A percentile compares a stretch with the other conserved stretches of the same genome.
Evolutionary conservation across 441 rosid species (phyloP).

Genomic region (Populus hybrid): DNA sequence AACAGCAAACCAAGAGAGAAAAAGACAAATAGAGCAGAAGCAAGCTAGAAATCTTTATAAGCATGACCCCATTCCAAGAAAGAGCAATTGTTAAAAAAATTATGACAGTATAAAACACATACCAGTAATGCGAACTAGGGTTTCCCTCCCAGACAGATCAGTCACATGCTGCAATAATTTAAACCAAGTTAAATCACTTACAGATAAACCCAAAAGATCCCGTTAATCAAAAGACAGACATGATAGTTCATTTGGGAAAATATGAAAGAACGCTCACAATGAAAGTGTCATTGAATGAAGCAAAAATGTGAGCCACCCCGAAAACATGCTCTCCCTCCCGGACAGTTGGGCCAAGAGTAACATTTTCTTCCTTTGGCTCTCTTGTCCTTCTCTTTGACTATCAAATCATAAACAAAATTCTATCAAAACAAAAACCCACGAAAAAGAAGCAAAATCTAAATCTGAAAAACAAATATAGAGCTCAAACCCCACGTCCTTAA

Average conservation of each 20-base stretch:
- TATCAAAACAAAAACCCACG: background rate
- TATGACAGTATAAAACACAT: background rate
- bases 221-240: background rate
- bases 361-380: too few species aligned
- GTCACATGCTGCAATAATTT: slow-evolving; percentile 59
- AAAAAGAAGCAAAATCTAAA: background rate
- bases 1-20: too few species aligned
- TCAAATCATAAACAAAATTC: background rate
- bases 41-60: background rate
- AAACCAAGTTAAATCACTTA: background rate
- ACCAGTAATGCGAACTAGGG: slow-evolving; percentile 79
- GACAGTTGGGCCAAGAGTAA: too few species aligned
- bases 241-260: background rate
- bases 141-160: slow-evolving; percentile 83
- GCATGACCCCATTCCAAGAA: too few species aligned
- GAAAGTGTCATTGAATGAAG: too few species aligned
- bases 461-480: too few species aligned
- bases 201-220: background rate
- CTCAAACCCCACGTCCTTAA: background rate
- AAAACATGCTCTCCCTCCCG: too few species aligned
- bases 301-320: too few species aligned
- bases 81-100: background rate
- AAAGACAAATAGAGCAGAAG: background rate
- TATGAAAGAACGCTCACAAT: slow-evolving; percentile 6
- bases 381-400: slow-evolving; percentile 25